Evolutionary conservation across 23 red algal genomes (phyloP).

Genomic region (Gracilaria gracilis): DNA sequence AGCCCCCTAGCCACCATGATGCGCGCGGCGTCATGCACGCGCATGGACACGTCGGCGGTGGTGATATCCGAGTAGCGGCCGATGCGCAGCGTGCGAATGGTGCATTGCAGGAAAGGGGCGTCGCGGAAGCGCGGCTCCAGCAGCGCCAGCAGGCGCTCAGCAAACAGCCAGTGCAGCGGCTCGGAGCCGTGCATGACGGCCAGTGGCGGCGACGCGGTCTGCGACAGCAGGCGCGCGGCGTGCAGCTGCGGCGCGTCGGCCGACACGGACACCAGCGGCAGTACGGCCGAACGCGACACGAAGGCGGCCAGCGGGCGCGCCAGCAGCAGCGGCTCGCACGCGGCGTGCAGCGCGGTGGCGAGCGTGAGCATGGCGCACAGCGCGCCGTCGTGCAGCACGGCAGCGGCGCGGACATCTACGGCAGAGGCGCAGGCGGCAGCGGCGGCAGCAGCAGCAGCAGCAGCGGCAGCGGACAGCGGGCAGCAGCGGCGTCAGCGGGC

Average conservation of each 20-base stretch:
- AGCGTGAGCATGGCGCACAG: constrained; percentile 16
- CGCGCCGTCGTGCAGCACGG: not conserved
- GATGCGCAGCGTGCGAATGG: not conserved
- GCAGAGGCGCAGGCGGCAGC: no score
- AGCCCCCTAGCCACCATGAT: not conserved
- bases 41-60: constrained; percentile 1
- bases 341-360: not conserved
- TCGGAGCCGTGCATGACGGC: constrained; percentile 15
- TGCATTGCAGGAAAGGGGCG: not conserved
- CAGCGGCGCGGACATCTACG: constrained; percentile 19
- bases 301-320: not conserved
- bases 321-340: not conserved
- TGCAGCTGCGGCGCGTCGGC: constrained; percentile 19
- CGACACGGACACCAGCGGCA: not conserved
- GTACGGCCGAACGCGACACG: not conserved
- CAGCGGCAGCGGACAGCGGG: no score
- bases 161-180: constrained; percentile 21
- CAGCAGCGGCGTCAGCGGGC: no score
- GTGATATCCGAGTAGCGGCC: not conserved
- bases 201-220: not conserved
- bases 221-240: constrained; percentile 15
- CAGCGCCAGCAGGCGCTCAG: constrained; percentile 7
- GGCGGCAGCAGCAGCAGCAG: no score
- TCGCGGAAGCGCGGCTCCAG: constrained; percentile 17
- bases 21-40: not conserved